phyloP scores from a whole-genome alignment of 768 basidiomycete species.

The Suillus brevipes region DNA sequence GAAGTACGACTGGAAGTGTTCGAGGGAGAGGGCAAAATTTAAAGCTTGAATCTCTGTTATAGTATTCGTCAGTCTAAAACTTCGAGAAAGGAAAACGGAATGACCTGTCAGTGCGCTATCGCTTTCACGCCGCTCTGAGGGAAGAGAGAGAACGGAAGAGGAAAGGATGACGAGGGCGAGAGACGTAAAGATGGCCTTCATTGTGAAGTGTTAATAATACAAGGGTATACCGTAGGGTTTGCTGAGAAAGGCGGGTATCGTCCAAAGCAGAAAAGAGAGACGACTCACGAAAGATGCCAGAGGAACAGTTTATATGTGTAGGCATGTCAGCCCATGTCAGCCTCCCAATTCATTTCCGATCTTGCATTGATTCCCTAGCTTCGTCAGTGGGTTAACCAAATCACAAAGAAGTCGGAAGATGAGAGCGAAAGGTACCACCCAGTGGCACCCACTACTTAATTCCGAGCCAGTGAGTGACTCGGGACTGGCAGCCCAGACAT shows the following conservation, averaged over 20 bases:
- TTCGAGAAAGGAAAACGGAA: slow-evolving; percentile 29
- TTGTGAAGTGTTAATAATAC: background rate
- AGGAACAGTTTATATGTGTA: background rate
- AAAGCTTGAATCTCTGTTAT: slow-evolving; percentile 29
- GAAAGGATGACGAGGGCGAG: background rate
- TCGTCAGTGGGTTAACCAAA: background rate
- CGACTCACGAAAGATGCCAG: background rate
- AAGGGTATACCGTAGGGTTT: background rate
- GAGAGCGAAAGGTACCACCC: background rate
- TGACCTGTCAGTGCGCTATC: slow-evolving; percentile 12
- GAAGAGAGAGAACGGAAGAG: background rate
- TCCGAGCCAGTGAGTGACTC: background rate
- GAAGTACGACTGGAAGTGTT: slow-evolving; percentile 48
- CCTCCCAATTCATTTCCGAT: background rate
- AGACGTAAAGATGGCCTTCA: background rate
- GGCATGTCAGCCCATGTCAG: slow-evolving; percentile 3
- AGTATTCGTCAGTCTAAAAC: slow-evolving; percentile 21
- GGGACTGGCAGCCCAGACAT: too few species aligned
- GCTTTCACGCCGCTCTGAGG: slow-evolving; percentile 1
- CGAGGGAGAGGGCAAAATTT: slow-evolving; percentile 49
- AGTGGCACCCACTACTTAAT: background rate
- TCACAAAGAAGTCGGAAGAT: background rate
- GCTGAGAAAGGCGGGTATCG: background rate
- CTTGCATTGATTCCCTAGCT: background rate
- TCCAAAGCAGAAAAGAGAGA: background rate